Evolutionary conservation across 345 rosid species (phyloP).

Genomic region (Hibiscus trionum): DNA sequence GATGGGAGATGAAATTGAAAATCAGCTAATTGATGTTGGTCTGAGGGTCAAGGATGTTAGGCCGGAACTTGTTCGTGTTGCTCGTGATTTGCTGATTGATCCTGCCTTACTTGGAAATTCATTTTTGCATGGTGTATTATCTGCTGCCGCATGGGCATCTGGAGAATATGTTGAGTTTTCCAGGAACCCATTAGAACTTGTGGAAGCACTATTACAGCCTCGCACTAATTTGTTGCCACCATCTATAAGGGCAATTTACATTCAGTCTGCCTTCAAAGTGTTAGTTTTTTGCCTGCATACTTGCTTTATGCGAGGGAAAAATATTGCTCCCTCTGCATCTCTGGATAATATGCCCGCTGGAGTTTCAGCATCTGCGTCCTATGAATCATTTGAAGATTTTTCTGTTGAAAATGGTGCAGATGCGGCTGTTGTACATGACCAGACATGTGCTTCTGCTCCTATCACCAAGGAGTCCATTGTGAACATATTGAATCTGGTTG

Average conservation of each 20-base stretch:
- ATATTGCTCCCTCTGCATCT: conserved; percentile 10
- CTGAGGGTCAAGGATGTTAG: conserved; percentile 87
- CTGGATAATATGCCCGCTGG: conserved; percentile 14
- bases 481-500: conserved; percentile 45
- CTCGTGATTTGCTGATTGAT: conserved; percentile 76
- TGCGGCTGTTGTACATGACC: conserved; percentile 11
- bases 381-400: conserved; percentile 28
- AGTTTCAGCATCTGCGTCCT: conserved; percentile 23
- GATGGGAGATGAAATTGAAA: conserved; percentile 74
- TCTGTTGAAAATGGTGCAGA: conserved; percentile 21
- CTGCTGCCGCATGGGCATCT: conserved; percentile 91
- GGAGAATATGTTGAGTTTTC: conserved; percentile 81
- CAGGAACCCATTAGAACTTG: conserved; percentile 56
- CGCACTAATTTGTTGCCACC: conserved; percentile 71
- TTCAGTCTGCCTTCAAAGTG: conserved; percentile 70
- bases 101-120: conserved; percentile 93
- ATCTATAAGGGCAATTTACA: conserved; percentile 52
- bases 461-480: conserved; percentile 41
- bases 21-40: conserved; percentile 82
- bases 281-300: conserved; percentile 41
- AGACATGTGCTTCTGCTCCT: conserved; percentile 23
- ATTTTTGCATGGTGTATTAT: conserved; percentile 63
- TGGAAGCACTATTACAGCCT: conserved; percentile 85
- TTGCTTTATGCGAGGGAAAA: conserved; percentile 31
- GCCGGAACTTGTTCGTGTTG: conserved; percentile 61